Conservation (phyloP, 2,329 filamentous ascomycete species). For the Ophiostoma perfectum region DNA sequence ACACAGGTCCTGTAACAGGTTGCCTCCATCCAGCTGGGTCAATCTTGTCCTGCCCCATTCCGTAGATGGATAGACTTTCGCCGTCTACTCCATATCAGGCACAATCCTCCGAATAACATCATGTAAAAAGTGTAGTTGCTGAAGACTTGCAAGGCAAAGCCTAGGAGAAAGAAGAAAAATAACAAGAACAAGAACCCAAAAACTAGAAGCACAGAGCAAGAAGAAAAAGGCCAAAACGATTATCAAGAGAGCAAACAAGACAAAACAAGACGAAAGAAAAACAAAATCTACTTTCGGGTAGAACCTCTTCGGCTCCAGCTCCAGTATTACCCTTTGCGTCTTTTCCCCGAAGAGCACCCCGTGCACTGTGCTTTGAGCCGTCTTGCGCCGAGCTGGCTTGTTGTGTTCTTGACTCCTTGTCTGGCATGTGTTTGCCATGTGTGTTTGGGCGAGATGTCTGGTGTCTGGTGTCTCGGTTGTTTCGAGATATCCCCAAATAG, state of each 20-base stretch:
- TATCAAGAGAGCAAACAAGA: background rate
- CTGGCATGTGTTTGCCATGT: constrained; percentile 18
- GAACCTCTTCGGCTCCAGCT: constrained; percentile 10
- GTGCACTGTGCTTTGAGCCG: background rate
- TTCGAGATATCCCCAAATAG: no score
- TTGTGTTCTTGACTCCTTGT: constrained; percentile 7
- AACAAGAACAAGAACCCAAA: no score
- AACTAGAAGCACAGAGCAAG: background rate
- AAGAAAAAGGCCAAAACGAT: constrained; percentile 1
- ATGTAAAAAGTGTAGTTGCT: background rate
- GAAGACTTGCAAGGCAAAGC: background rate
- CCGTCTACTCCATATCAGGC: background rate
- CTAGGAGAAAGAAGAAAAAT: no score
- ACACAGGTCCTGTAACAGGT: constrained; percentile 1
- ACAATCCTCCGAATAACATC: constrained; percentile 4
- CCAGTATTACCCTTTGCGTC: constrained; percentile 1
- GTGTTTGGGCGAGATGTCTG: background rate
- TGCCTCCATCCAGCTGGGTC: background rate
- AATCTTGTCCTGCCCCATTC: background rate
- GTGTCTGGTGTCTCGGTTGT: background rate
- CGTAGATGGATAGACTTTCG: background rate
- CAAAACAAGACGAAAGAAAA: background rate
- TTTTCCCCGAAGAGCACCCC: background rate
- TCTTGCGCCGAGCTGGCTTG: background rate
- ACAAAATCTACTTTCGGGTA: constrained; percentile 10